phyloP scores from a whole-genome alignment of 2,329 filamentous ascomycete genomes.

The Berkeleyomyces basicola region DNA sequence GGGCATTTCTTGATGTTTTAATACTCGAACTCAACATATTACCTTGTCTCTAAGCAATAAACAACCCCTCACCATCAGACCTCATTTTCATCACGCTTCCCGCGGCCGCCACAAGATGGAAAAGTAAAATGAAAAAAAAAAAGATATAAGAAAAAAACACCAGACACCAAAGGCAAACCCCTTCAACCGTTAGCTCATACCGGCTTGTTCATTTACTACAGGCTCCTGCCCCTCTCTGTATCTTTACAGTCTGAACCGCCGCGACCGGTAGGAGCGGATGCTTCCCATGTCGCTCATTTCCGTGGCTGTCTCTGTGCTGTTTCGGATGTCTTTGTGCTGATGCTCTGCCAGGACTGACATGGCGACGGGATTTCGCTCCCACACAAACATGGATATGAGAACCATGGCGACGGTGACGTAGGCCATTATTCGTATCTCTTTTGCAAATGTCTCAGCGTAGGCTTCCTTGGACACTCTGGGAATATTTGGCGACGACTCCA shows the following conservation, averaged over 20 bases:
- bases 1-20: too few relatives aligned
- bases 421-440: constrained; percentile 31
- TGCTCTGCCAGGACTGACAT: constrained; percentile 20
- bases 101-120: background rate
- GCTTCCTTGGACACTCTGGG: constrained; percentile 23
- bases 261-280: constrained; percentile 10
- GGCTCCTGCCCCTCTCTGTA: background rate
- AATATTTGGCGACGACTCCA: constrained; percentile 27
- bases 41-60: too few relatives aligned
- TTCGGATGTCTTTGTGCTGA: constrained; percentile 19
- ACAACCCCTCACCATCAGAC: too few relatives aligned
- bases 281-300: constrained; percentile 22
- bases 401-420: constrained; percentile 28
- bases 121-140: background rate
- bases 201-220: background rate
- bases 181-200: background rate
- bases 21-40: too few relatives aligned
- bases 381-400: constrained; percentile 27
- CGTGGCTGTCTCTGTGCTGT: constrained; percentile 24
- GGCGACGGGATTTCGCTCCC: constrained; percentile 26
- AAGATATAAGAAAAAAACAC: background rate
- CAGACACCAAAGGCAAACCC: background rate
- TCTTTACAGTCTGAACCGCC: constrained; percentile 4
- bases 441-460: constrained; percentile 30
- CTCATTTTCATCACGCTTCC: background rate